A percentile compares a stretch with the other conserved stretches of the same genome.
Conservation (phyloP, 2,329 filamentous ascomycete species). For the Macrophomina tecta region DNA sequence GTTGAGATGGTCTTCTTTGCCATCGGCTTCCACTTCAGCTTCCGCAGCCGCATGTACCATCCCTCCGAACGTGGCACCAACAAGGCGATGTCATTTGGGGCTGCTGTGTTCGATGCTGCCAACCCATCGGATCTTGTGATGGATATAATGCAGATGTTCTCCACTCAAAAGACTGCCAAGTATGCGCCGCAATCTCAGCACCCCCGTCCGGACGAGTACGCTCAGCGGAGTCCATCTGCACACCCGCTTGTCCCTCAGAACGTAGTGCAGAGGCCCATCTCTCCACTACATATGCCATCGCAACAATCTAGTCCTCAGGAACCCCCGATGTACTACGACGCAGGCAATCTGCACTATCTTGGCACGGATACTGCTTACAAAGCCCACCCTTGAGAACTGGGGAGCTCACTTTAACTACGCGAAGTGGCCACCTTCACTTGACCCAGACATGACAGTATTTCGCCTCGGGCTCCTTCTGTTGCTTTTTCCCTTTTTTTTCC, state of each 20-base stretch:
- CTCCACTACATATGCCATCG: not conserved
- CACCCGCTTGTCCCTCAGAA: not conserved
- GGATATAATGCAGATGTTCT: not conserved
- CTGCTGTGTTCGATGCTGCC: not conserved
- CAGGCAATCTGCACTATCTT: too few relatives aligned
- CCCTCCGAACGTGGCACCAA: not conserved
- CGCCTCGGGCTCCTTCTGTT: too few relatives aligned
- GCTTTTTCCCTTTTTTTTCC: too few relatives aligned
- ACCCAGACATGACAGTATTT: too few relatives aligned
- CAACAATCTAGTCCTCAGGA: too few relatives aligned
- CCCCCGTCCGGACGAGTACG: not conserved
- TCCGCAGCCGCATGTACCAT: constrained; percentile 30
- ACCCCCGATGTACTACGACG: too few relatives aligned
- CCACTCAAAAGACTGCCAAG: not conserved
- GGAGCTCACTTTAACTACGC: too few relatives aligned
- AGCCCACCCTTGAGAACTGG: too few relatives aligned
- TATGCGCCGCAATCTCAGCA: not conserved
- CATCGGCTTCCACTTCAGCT: constrained; percentile 37
- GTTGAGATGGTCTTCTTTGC: constrained; percentile 36
- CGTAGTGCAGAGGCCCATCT: not conserved
- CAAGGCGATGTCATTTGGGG: not conserved
- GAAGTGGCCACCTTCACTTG: too few relatives aligned
- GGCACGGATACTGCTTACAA: too few relatives aligned
- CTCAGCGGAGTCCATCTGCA: not conserved
- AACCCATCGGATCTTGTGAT: constrained; percentile 1